These are phyloP conservation scores for Ajuga chamaepitys DNA, from an alignment of 257 asterid genomes.

Conservation along the genomic window DNA sequence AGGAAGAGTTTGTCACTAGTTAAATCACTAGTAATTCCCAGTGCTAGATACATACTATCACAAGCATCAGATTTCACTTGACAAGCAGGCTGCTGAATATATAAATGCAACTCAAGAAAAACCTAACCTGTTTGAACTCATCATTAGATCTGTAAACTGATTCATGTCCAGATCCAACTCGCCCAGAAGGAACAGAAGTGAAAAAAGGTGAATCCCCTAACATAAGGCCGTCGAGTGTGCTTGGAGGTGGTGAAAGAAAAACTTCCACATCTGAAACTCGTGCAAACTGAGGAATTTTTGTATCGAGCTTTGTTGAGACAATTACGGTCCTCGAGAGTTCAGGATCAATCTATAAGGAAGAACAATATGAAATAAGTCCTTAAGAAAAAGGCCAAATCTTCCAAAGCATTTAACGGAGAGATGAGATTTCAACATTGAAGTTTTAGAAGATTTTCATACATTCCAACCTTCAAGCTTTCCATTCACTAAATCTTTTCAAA, in stretches of 20 bases:
- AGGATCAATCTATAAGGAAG: constrained; percentile 70
- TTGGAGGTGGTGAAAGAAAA: constrained; percentile 90
- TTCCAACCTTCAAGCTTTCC: neutral
- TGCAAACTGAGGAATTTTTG: constrained; percentile 95
- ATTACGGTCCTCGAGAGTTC: constrained; percentile 93
- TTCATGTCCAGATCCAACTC: constrained; percentile 86
- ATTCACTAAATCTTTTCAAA: neutral
- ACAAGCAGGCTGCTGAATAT: neutral
- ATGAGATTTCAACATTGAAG: neutral
- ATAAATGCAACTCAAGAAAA: constrained; percentile 14
- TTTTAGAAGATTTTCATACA: neutral
- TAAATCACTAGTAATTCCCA: neutral
- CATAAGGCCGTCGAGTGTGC: constrained; percentile 92
- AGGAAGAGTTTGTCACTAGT: neutral
- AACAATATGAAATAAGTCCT: constrained; percentile 8
- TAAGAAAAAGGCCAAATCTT: neutral
- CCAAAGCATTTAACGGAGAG: neutral
- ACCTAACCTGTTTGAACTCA: constrained; percentile 83
- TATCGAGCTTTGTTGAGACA: constrained; percentile 94
- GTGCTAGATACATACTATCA: constrained; percentile 3
- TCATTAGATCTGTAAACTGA: constrained; percentile 92
- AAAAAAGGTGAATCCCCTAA: constrained; percentile 95
- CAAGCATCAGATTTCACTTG: neutral
- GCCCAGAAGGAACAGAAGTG: constrained; percentile 97
- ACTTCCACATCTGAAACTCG: constrained; percentile 97